These are phyloP conservation scores for Fraxinus sp. DNA, from an alignment of 305 asterid species.

Conservation along the genomic window DNA sequence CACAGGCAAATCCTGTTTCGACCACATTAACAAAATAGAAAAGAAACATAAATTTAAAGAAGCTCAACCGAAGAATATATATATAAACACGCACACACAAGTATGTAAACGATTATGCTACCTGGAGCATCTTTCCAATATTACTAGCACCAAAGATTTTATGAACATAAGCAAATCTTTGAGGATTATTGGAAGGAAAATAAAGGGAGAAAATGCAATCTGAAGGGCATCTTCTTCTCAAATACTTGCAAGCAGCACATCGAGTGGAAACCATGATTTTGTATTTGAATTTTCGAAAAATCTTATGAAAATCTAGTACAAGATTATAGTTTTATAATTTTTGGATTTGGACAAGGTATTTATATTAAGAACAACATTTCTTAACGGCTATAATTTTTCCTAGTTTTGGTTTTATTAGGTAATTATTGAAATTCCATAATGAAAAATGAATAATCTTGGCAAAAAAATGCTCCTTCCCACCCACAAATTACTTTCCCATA, in stretches of 20 bases:
- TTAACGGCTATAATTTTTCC: conserved; percentile 12
- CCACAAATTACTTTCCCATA: background rate
- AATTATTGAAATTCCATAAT: background rate
- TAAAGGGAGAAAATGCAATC: conserved; percentile 69
- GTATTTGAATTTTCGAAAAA: background rate
- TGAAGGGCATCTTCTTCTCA: conserved; percentile 69
- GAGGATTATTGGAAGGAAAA: conserved; percentile 64
- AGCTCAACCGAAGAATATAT: background rate
- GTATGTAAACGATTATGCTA: conserved; percentile 4
- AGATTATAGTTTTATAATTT: background rate
- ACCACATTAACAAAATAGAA: background rate
- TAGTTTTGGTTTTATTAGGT: background rate
- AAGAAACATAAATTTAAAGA: background rate
- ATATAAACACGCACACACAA: background rate
- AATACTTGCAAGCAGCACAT: conserved; percentile 71
- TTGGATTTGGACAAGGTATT: background rate
- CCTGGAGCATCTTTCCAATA: conserved; percentile 66
- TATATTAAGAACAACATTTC: background rate
- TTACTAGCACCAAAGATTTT: conserved; percentile 82
- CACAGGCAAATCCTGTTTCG: conserved; percentile 52
- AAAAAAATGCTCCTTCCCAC: background rate
- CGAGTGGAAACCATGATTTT: conserved; percentile 49
- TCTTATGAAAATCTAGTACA: background rate
- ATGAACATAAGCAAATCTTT: conserved; percentile 65
- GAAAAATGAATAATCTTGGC: background rate